phyloP scores from a whole-genome alignment of 2,329 filamentous ascomycete genomes.

The Orbilia ellipsospora region DNA sequence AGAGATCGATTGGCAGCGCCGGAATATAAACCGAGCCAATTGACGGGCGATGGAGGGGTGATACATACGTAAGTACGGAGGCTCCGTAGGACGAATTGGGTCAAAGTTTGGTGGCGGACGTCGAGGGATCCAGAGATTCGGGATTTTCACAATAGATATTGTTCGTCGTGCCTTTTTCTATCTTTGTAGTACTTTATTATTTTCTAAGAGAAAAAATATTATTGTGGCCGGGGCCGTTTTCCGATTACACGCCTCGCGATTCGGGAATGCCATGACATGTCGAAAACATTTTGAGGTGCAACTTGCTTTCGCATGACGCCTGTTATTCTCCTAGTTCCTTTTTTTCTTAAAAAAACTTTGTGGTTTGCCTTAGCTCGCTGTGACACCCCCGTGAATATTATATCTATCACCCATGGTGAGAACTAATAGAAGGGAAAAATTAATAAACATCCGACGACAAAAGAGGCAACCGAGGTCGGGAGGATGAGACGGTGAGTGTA shows the following conservation, averaged over 20 bases:
- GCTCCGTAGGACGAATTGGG: constrained; percentile 7
- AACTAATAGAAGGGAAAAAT: not conserved
- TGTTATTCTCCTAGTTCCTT: too few relatives aligned
- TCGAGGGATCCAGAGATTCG: not conserved
- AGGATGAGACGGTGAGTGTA: constrained; percentile 21
- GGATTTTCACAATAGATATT: constrained; percentile 14
- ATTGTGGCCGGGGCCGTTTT: not conserved
- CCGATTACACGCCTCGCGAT: not conserved
- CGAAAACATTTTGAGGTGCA: too few relatives aligned
- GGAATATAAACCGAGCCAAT: constrained; percentile 1
- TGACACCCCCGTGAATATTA: too few relatives aligned
- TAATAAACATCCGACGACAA: constrained; percentile 32
- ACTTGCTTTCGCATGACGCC: too few relatives aligned
- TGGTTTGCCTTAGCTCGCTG: too few relatives aligned
- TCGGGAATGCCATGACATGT: not conserved
- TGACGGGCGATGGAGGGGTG: not conserved
- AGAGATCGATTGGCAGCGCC: constrained; percentile 10
- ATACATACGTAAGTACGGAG: not conserved
- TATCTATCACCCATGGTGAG: too few relatives aligned
- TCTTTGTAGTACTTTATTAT: not conserved
- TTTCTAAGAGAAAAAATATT: too few relatives aligned
- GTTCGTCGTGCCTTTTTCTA: not conserved
- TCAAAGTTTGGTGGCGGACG: constrained; percentile 1
- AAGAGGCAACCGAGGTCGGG: constrained; percentile 15
- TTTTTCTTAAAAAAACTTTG: too few relatives aligned